Conservation (phyloP, 345 rosid species). For the Brassica juncea region DNA sequence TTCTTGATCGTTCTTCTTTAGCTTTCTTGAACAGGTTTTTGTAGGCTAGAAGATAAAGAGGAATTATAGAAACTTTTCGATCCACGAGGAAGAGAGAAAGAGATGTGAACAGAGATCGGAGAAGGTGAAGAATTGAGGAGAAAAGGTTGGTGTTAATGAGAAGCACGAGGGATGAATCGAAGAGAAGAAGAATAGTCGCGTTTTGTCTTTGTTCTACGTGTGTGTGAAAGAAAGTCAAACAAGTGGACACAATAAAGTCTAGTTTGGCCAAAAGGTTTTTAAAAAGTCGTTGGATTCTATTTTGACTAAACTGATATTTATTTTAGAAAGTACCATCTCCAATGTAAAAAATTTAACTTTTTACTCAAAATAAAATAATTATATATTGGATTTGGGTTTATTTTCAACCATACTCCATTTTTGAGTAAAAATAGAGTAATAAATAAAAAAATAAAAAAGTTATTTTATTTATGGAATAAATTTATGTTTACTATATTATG, state of each 20-base stretch:
- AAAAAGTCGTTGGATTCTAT: conserved; percentile 35
- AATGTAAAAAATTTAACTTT: too few species aligned
- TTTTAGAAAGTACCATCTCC: too few species aligned
- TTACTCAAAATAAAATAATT: too few species aligned
- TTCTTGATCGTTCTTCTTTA: conserved; percentile 17
- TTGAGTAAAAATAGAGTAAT: too few species aligned
- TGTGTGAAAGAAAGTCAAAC: conserved; percentile 37
- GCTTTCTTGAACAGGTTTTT: conserved; percentile 20
- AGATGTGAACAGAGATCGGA: conserved; percentile 36
- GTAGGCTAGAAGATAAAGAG: background rate
- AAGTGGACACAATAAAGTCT: conserved; percentile 1
- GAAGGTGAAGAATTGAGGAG: conserved; percentile 14
- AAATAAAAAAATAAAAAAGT: too few species aligned
- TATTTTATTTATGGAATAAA: too few species aligned
- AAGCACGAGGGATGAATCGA: conserved; percentile 26
- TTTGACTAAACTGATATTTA: conserved; percentile 3
- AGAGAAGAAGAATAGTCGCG: conserved; percentile 11
- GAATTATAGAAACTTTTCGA: conserved; percentile 11
- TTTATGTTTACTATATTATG: too few species aligned
- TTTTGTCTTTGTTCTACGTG: background rate
- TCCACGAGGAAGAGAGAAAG: conserved; percentile 16
- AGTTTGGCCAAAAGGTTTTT: conserved; percentile 25
- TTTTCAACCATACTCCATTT: too few species aligned
- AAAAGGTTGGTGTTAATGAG: conserved; percentile 31
- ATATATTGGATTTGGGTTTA: too few species aligned